Conservation (phyloP, 257 asterid species). For the Solanum piurae region DNA sequence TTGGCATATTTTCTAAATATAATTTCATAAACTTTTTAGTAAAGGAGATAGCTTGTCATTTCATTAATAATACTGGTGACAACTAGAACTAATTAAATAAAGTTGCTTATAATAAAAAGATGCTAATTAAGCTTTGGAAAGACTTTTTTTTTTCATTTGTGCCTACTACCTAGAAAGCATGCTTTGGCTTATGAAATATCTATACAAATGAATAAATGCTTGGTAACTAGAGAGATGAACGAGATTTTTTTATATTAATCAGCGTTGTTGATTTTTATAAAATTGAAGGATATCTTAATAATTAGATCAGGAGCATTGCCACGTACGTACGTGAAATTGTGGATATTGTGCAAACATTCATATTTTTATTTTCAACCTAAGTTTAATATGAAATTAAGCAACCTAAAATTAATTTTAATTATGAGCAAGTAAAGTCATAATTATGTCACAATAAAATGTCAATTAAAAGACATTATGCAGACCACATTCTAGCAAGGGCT, state of each 20-base stretch:
- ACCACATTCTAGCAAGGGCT: conserved; percentile 1
- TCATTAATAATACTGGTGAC: neutral
- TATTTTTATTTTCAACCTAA: neutral
- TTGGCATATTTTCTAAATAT: neutral
- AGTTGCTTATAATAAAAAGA: neutral
- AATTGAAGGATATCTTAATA: neutral
- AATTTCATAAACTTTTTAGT: neutral
- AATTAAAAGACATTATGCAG: neutral
- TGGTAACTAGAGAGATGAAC: neutral
- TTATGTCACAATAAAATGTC: neutral
- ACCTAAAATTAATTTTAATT: neutral
- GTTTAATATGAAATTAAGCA: neutral
- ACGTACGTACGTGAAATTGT: neutral
- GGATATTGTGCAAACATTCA: neutral
- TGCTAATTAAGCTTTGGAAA: neutral
- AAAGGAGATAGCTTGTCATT: neutral
- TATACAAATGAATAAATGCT: neutral
- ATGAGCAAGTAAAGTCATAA: neutral
- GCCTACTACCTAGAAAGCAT: neutral
- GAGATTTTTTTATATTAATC: neutral
- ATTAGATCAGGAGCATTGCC: neutral
- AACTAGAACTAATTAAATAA: neutral
- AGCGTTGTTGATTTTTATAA: neutral
- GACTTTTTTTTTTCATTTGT: neutral
- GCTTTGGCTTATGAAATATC: neutral